These are phyloP conservation scores for Xylaria sp. DNA, from an alignment of 2,329 filamentous ascomycete species.

Conservation along the genomic window DNA sequence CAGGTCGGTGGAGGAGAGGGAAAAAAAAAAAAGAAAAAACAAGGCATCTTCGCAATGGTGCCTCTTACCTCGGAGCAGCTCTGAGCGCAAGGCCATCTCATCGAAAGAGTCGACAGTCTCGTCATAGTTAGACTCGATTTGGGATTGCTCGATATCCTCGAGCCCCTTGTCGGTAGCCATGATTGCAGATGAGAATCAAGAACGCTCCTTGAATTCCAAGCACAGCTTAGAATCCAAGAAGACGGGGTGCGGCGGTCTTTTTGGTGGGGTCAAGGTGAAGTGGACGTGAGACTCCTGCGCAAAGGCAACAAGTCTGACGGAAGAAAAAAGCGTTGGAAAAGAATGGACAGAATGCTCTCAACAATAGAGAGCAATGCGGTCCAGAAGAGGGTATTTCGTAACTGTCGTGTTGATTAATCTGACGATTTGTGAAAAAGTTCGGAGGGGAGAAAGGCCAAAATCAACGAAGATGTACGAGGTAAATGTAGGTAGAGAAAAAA, in stretches of 20 bases:
- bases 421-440: constrained; percentile 30
- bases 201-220: constrained; percentile 74
- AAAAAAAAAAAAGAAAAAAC: not conserved
- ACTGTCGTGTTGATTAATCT: constrained; percentile 22
- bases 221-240: constrained; percentile 74
- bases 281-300: constrained; percentile 31
- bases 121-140: constrained; percentile 99
- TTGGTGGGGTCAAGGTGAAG: constrained; percentile 42
- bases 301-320: constrained; percentile 30
- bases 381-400: constrained; percentile 18
- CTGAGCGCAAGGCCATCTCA: constrained; percentile 93
- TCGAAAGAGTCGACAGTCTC: constrained; percentile 99
- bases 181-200: constrained; percentile 69
- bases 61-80: constrained; percentile 86
- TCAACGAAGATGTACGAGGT: constrained; percentile 1
- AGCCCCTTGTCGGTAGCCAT: constrained; percentile 99
- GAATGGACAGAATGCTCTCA: constrained; percentile 35
- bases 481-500: constrained; percentile 32
- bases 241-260: constrained; percentile 33
- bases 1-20: not conserved
- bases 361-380: constrained; percentile 31
- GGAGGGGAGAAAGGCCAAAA: constrained; percentile 30
- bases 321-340: constrained; percentile 28
- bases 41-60: constrained; percentile 20
- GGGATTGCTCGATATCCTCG: constrained; percentile 74